Evolutionary conservation across 495 filamentous ascomycete species (phyloP).

Genomic region (Aspergillus indologenus): DNA sequence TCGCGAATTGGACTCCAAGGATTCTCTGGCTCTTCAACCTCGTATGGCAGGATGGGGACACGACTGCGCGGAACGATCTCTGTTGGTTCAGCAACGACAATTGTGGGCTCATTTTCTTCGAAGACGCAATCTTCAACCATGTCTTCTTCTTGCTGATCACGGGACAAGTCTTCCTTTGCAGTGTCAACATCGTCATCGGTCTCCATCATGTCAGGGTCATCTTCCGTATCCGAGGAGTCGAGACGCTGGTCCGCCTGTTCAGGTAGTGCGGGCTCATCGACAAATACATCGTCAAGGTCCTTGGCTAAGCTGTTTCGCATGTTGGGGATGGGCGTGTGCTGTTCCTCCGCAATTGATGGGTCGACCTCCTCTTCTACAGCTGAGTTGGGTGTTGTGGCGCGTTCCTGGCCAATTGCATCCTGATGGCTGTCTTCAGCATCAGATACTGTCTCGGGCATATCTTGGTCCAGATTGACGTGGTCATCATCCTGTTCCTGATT

Average conservation of each 20-base stretch:
- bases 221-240: slow-evolving; percentile 3
- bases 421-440: neutral
- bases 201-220: slow-evolving; percentile 12
- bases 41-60: slow-evolving; percentile 17
- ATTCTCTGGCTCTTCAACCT: slow-evolving; percentile 18
- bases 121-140: slow-evolving; percentile 13
- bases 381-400: neutral
- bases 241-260: neutral
- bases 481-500: neutral
- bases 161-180: slow-evolving; percentile 16
- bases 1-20: slow-evolving; percentile 1
- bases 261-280: neutral
- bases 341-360: neutral
- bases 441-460: neutral
- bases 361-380: neutral
- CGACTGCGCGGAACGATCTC: neutral
- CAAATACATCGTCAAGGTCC: slow-evolving; percentile 23
- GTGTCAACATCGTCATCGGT: slow-evolving; percentile 7
- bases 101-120: slow-evolving; percentile 23
- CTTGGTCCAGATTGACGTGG: neutral
- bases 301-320: neutral
- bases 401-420: neutral
- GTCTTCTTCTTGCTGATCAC: slow-evolving; percentile 17
- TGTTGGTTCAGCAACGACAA: slow-evolving; percentile 14
- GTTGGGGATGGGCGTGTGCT: neutral